Evolutionary conservation across 1,284 basidiomycete genomes (phyloP).

Genomic region (Cutaneotrichosporon cutaneum): DNA sequence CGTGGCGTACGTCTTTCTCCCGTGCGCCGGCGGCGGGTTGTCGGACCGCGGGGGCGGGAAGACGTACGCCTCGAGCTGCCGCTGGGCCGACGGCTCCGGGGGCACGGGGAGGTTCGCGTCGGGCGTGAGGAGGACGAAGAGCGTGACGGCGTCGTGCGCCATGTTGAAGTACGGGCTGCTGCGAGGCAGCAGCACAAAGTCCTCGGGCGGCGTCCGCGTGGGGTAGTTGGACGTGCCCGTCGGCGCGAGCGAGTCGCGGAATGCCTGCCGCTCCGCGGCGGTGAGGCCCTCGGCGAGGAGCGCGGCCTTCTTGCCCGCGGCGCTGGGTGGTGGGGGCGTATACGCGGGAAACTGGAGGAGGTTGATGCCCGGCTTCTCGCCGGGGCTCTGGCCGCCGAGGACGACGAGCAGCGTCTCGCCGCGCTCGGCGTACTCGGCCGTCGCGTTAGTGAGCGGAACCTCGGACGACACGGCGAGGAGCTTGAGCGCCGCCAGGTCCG

Average conservation of each 20-base stretch:
- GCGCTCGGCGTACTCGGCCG: conserved; percentile 53
- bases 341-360: conserved; percentile 71
- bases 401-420: conserved; percentile 72
- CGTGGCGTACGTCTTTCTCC: conserved; percentile 46
- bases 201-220: conserved; percentile 65
- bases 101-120: conserved; percentile 41
- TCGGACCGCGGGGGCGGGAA: conserved; percentile 54
- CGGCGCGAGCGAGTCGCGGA: conserved; percentile 63
- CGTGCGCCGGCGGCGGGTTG: conserved; percentile 40
- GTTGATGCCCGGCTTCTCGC: conserved; percentile 66
- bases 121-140: conserved; percentile 57
- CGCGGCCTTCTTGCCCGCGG: not conserved
- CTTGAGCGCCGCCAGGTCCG: conserved; percentile 55
- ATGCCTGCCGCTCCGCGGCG: conserved; percentile 62
- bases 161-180: conserved; percentile 70
- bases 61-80: conserved; percentile 52
- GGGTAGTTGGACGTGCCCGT: conserved; percentile 64
- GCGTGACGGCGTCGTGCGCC: conserved; percentile 67
- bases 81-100: conserved; percentile 36
- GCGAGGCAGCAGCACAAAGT: conserved; percentile 73
- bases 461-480: conserved; percentile 27
- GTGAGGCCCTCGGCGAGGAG: conserved; percentile 53
- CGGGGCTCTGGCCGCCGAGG: conserved; percentile 67
- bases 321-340: conserved; percentile 17
- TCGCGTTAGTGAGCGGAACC: conserved; percentile 43